These are phyloP conservation scores for Colletotrichum agaves DNA, from an alignment of 2,329 filamentous ascomycete species.

Conservation along the genomic window DNA sequence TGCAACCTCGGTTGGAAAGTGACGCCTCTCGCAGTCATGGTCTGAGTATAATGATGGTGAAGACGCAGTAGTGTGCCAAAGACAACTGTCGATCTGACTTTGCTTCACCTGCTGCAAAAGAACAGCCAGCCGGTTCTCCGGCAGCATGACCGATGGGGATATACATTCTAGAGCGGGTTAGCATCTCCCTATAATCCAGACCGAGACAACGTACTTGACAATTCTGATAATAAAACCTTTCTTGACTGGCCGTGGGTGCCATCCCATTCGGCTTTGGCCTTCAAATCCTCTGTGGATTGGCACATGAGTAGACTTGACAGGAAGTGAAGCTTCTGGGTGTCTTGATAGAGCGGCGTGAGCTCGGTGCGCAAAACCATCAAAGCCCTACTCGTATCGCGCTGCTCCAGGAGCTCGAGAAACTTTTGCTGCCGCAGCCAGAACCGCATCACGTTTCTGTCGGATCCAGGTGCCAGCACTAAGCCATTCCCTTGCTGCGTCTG, in stretches of 20 bases:
- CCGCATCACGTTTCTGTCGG: conserved; percentile 82
- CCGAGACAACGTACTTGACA: conserved; percentile 75
- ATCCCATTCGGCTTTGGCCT: conserved; percentile 83
- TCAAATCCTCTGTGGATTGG: conserved; percentile 79
- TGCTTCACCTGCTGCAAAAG: conserved; percentile 87
- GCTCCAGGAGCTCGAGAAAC: conserved; percentile 89
- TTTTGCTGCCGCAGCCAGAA: conserved; percentile 95
- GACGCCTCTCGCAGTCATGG: conserved; percentile 81
- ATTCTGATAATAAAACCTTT: conserved; percentile 77
- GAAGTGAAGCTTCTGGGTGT: conserved; percentile 80
- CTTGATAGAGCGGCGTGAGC: conserved; percentile 85
- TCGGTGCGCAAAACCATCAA: conserved; percentile 87
- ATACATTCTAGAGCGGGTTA: conserved; percentile 74
- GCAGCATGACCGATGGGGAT: conserved; percentile 96
- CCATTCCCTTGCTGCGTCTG: conserved; percentile 59
- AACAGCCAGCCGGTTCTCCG: conserved; percentile 85
- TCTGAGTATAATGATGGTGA: conserved; percentile 90
- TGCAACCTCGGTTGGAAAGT: conserved; percentile 80
- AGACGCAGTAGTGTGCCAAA: conserved; percentile 85
- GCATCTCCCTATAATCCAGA: not conserved
- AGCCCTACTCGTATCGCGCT: conserved; percentile 76
- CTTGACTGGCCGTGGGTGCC: conserved; percentile 81
- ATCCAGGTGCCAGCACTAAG: conserved; percentile 78
- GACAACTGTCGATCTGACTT: conserved; percentile 82
- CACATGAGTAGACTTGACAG: conserved; percentile 95